Evolutionary conservation across 1,284 basidiomycete species (phyloP).

Genomic region (Apiotrichum veenhuisii): DNA sequence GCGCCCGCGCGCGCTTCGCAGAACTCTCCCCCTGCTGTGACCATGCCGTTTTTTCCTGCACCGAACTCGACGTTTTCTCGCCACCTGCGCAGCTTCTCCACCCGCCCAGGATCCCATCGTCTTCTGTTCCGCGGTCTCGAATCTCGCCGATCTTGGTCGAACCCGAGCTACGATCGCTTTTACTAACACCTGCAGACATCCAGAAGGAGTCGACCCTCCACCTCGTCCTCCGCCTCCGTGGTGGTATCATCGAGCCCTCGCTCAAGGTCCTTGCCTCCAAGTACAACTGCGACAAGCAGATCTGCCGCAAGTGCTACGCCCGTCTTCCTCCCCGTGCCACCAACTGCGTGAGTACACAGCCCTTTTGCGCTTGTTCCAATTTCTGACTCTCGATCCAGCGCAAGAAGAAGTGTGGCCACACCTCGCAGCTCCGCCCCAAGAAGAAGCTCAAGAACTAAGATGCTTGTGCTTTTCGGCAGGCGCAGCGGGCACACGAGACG

Average conservation of each 20-base stretch:
- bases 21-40: no score
- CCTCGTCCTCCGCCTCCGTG: conserved; percentile 94
- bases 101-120: no score
- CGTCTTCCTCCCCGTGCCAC: conserved; percentile 98
- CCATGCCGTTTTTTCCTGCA: no score
- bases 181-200: conserved; percentile 57
- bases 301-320: conserved; percentile 99
- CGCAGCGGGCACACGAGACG: conserved; percentile 8
- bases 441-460: conserved; percentile 80
- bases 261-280: conserved; percentile 93
- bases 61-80: no score
- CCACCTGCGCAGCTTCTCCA: no score
- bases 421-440: conserved; percentile 86
- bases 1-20: no score
- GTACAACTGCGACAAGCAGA: conserved; percentile 97
- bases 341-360: conserved; percentile 81
- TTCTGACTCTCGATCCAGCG: conserved; percentile 26
- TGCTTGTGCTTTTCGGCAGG: conserved; percentile 14
- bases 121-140: no score
- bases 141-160: no score
- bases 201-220: conserved; percentile 99
- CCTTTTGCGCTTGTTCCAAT: background rate
- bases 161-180: background rate
- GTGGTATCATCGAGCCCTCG: conserved; percentile 98
- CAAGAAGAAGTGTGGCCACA: conserved; percentile 72